A percentile compares a stretch with the other conserved stretches of the same genome.
phyloP scores from a whole-genome alignment of 2,329 filamentous ascomycete species.

The Fusarium subglutinans region DNA sequence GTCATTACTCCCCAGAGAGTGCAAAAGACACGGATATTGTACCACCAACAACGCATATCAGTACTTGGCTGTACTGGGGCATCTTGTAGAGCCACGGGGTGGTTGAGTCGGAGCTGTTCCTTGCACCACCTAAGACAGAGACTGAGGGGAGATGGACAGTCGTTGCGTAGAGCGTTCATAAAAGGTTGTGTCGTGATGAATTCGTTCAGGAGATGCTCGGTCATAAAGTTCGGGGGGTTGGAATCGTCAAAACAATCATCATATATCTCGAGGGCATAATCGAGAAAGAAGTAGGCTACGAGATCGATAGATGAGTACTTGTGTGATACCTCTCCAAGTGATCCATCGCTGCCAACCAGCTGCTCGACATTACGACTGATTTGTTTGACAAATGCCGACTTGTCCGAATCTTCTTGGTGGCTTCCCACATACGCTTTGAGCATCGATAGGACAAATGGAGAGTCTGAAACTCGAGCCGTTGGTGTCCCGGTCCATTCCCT shows the following conservation, averaged over 20 bases:
- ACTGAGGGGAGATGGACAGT: conserved; percentile 14
- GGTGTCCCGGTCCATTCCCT: neutral
- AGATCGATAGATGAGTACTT: conserved; percentile 34
- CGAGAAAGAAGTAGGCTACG: conserved; percentile 35
- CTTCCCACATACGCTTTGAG: conserved; percentile 30
- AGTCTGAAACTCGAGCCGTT: neutral
- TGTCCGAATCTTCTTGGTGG: conserved; percentile 10
- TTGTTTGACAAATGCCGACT: neutral
- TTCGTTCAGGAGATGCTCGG: conserved; percentile 29
- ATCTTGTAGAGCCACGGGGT: conserved; percentile 22
- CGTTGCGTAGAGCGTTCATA: neutral
- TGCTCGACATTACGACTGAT: conserved; percentile 13
- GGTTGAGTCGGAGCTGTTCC: conserved; percentile 23
- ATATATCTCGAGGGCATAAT: conserved; percentile 32
- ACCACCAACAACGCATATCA: conserved; percentile 26
- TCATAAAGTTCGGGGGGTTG: conserved; percentile 5
- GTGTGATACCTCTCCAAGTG: conserved; percentile 14
- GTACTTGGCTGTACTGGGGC: conserved; percentile 14
- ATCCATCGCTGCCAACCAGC: conserved; percentile 11
- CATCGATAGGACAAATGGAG: conserved; percentile 29
- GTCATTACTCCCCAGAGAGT: conserved; percentile 38
- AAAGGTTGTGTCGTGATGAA: conserved; percentile 37
- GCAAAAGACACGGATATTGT: conserved; percentile 39
- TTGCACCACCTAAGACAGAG: conserved; percentile 36
- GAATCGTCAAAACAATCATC: conserved; percentile 14